phyloP scores from a whole-genome alignment of 1,284 basidiomycete genomes.

The Laetiporus sulphureus region DNA sequence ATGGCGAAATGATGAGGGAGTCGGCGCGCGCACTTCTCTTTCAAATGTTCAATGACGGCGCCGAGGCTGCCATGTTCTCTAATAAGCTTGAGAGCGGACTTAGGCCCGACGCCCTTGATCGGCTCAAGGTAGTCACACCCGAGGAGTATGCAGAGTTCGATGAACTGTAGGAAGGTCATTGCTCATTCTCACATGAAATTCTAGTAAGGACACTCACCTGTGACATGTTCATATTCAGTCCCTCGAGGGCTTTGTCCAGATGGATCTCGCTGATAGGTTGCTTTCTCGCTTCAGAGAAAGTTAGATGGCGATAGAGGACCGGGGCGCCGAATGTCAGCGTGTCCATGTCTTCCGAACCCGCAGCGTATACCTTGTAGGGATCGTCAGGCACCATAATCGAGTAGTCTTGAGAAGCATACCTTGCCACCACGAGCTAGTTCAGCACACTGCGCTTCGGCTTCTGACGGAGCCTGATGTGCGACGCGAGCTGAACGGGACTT shows the following conservation, averaged over 20 bases:
- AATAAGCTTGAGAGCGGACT: conserved; percentile 92
- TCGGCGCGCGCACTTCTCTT: conserved; percentile 63
- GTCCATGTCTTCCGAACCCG: conserved; percentile 99
- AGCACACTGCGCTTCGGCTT: conserved; percentile 98
- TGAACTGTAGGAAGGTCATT: conserved; percentile 56
- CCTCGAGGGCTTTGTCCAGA: conserved; percentile 79
- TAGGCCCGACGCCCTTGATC: conserved; percentile 92
- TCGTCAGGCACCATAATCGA: background rate
- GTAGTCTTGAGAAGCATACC: conserved; percentile 31
- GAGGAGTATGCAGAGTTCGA: conserved; percentile 93
- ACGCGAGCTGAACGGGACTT: background rate
- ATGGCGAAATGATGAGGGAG: background rate
- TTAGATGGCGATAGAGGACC: conserved; percentile 91
- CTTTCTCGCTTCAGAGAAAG: conserved; percentile 98
- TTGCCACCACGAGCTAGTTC: conserved; percentile 94
- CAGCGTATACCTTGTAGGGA: conserved; percentile 75
- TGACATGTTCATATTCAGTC: conserved; percentile 89
- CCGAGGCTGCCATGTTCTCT: conserved; percentile 82
- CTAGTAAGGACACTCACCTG: conserved; percentile 41
- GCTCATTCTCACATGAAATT: background rate
- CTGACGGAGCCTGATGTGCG: conserved; percentile 77
- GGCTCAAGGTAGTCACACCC: conserved; percentile 99
- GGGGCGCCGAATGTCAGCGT: conserved; percentile 95
- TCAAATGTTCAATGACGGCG: conserved; percentile 76
- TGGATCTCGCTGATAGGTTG: conserved; percentile 94